phyloP scores from a whole-genome alignment of 257 asterid genomes.

The Nyctanthes arbortristis region DNA sequence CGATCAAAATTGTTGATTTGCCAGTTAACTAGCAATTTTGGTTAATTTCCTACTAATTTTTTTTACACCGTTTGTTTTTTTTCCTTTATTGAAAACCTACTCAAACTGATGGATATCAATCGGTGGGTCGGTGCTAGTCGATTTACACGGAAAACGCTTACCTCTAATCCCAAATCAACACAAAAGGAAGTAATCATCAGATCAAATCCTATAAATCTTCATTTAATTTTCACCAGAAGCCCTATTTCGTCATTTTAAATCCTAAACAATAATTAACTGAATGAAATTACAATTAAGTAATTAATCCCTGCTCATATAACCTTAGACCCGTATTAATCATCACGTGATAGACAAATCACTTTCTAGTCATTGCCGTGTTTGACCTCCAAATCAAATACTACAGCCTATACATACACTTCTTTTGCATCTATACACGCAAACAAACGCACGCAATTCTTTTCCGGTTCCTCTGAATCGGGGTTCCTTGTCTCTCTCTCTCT shows the following conservation, averaged over 20 bases:
- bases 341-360: slow-evolving; percentile 26
- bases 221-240: too few relatives aligned
- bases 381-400: slow-evolving; percentile 53
- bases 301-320: background rate
- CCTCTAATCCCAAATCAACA: too few relatives aligned
- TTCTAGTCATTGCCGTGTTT: slow-evolving; percentile 83
- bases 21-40: too few relatives aligned
- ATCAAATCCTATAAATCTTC: too few relatives aligned
- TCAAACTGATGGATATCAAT: too few relatives aligned
- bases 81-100: too few relatives aligned
- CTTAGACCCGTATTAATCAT: slow-evolving; percentile 23
- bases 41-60: too few relatives aligned
- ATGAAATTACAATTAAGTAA: background rate
- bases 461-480: background rate
- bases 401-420: slow-evolving; percentile 27
- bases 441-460: background rate
- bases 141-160: too few relatives aligned
- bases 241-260: slow-evolving; percentile 30
- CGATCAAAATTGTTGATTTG: too few relatives aligned
- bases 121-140: too few relatives aligned
- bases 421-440: background rate
- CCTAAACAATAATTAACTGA: background rate
- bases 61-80: too few relatives aligned
- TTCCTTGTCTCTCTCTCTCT: background rate
- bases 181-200: too few relatives aligned